These are phyloP conservation scores for Apophysomyces ossiformis DNA, from an alignment of 371 early-diverging fungal genomes.

Conservation along the genomic window DNA sequence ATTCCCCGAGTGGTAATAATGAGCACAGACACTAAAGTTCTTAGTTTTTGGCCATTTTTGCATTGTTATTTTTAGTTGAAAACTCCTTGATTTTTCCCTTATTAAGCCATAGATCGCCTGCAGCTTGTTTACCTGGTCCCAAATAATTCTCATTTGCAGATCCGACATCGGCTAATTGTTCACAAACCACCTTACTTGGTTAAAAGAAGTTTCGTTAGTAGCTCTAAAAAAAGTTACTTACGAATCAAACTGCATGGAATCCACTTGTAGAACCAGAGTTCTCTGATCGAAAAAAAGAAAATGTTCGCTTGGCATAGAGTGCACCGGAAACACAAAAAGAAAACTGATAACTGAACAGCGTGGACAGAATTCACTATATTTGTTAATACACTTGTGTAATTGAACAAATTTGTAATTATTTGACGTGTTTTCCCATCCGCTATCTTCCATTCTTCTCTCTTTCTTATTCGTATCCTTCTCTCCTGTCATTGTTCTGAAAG, in stretches of 20 bases:
- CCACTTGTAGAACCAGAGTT: too few species aligned
- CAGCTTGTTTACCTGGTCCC: slow-evolving; percentile 2
- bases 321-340: slow-evolving; percentile 20
- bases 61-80: slow-evolving; percentile 7
- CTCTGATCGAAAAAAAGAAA: too few species aligned
- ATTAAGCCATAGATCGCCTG: slow-evolving; percentile 8
- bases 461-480: too few species aligned
- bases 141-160: not conserved
- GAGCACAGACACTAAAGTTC: slow-evolving; percentile 11
- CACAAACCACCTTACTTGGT: slow-evolving; percentile 1
- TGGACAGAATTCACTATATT: too few species aligned
- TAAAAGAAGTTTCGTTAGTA: not conserved
- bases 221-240: not conserved
- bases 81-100: slow-evolving; percentile 11
- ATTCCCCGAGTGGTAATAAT: not conserved
- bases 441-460: too few species aligned
- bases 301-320: slow-evolving; percentile 10
- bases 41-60: slow-evolving; percentile 1
- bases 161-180: slow-evolving; percentile 1
- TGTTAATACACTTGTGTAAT: too few species aligned
- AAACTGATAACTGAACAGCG: slow-evolving; percentile 1
- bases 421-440: too few species aligned
- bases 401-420: too few species aligned
- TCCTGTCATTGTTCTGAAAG: too few species aligned
- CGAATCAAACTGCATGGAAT: not conserved